A percentile compares a stretch with the other conserved stretches of the same genome.
These are phyloP conservation scores for Reutealis trisperma DNA, from an alignment of 345 rosid genomes.

Conservation along the genomic window DNA sequence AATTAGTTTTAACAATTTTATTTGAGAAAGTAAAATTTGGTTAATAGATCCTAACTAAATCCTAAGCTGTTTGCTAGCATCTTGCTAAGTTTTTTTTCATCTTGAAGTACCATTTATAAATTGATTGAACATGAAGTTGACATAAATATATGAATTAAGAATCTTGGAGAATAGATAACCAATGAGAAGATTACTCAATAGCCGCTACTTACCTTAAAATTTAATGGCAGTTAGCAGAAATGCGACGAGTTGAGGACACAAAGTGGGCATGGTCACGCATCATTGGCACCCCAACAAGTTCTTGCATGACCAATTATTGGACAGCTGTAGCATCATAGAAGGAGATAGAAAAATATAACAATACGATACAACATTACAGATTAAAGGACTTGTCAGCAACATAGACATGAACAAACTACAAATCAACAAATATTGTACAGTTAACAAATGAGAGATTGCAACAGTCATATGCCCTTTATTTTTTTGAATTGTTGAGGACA, in stretches of 20 bases:
- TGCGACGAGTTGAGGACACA: conserved; percentile 38
- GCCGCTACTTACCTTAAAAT: neutral
- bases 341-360: neutral
- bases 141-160: neutral
- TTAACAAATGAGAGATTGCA: conserved; percentile 5
- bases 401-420: neutral
- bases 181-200: conserved; percentile 7
- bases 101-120: too few species aligned
- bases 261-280: conserved; percentile 59
- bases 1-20: too few species aligned
- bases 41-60: too few species aligned
- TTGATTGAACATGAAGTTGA: neutral
- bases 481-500: neutral
- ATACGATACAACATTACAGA: neutral
- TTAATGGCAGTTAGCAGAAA: conserved; percentile 57
- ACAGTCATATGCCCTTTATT: neutral
- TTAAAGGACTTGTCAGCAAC: neutral
- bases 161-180: neutral
- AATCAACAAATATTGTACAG: conserved; percentile 17
- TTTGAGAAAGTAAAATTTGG: too few species aligned
- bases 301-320: conserved; percentile 43
- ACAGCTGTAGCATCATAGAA: conserved; percentile 48
- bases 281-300: conserved; percentile 60
- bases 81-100: too few species aligned
- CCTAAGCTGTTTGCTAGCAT: too few species aligned